Conservation (phyloP, 2,329 filamentous ascomycete species). For the Pseudopyricularia javanii region DNA sequence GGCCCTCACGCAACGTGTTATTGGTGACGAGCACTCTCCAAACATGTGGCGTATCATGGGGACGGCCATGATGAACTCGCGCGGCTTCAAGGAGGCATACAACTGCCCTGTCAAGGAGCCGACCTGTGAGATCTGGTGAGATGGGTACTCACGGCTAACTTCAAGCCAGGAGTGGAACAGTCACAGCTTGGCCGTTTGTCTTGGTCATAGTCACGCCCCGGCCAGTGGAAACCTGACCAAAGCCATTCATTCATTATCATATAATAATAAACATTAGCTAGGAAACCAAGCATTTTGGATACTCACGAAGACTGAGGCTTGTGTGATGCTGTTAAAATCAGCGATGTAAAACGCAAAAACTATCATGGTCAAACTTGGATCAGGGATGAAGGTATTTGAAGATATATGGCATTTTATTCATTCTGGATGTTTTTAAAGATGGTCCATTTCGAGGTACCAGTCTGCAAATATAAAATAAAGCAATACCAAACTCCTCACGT, state of each 20-base stretch:
- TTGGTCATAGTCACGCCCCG: not conserved
- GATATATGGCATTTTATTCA: not conserved
- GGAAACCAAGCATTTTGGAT: no score
- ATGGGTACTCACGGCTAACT: no score
- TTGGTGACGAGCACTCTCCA: constrained; percentile 53
- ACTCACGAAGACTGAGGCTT: no score
- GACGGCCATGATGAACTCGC: constrained; percentile 49
- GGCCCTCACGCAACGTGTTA: constrained; percentile 40
- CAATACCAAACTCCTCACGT: no score
- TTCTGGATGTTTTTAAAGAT: not conserved
- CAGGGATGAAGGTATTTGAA: no score
- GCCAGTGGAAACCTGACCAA: not conserved
- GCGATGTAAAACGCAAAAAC: no score
- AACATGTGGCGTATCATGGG: constrained; percentile 47
- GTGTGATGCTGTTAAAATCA: no score
- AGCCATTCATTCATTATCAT: no score
- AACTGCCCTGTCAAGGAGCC: constrained; percentile 53
- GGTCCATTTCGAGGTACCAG: no score
- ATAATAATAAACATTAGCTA: not conserved
- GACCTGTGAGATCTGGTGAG: constrained; percentile 55
- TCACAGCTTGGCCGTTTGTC: not conserved
- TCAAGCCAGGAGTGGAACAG: no score
- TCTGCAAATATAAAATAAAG: no score
- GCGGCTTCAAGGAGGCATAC: constrained; percentile 55
- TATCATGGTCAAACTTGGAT: no score